phyloP scores from a whole-genome alignment of 2,329 filamentous ascomycete species.

The Seiridium unicorne region DNA sequence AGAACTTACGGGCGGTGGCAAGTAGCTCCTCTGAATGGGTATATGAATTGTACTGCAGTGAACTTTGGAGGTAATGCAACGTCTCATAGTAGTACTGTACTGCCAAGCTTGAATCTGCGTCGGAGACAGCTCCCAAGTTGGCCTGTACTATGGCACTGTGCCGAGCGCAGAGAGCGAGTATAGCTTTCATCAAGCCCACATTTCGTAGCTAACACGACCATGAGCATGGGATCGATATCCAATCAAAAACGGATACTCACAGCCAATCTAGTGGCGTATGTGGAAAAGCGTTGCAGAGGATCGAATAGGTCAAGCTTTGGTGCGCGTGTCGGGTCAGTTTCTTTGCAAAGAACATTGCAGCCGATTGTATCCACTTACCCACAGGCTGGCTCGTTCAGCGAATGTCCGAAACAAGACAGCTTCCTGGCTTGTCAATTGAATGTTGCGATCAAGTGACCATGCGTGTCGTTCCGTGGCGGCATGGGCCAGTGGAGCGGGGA shows the following conservation, averaged over 20 bases:
- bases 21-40: constrained; percentile 61
- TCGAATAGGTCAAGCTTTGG: constrained; percentile 30
- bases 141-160: constrained; percentile 31
- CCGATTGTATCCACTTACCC: constrained; percentile 11
- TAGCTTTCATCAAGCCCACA: constrained; percentile 1
- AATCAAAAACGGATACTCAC: constrained; percentile 11
- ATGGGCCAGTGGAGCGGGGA: constrained; percentile 9
- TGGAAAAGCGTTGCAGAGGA: constrained; percentile 29
- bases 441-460: constrained; percentile 23
- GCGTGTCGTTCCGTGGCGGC: constrained; percentile 18
- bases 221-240: neutral
- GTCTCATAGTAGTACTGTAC: constrained; percentile 62
- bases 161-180: constrained; percentile 47
- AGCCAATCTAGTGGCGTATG: constrained; percentile 30
- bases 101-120: constrained; percentile 34
- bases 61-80: constrained; percentile 58
- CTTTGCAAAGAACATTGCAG: neutral
- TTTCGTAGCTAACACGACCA: neutral
- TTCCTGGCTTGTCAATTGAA: constrained; percentile 21
- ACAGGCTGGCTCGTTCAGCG: constrained; percentile 20
- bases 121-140: constrained; percentile 16
- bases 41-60: constrained; percentile 57
- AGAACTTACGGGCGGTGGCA: constrained; percentile 42
- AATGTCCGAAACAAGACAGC: constrained; percentile 26
- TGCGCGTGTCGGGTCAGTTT: neutral